Conservation (phyloP, 352 stramenopile genomes). For the Phytopythium cucurbitacearum region DNA sequence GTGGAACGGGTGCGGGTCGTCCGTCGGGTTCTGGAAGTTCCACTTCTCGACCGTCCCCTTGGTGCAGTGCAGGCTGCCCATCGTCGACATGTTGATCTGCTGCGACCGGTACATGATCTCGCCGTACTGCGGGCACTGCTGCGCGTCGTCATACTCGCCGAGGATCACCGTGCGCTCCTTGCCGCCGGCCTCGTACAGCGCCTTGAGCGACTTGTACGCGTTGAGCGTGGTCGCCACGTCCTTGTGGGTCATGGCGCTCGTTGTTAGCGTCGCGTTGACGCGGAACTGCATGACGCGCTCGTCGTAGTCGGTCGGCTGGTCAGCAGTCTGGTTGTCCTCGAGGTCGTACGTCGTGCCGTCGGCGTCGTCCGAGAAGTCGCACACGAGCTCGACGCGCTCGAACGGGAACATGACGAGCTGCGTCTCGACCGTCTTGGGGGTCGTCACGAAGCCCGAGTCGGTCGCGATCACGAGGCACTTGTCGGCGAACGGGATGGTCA, state of each 20-base stretch:
- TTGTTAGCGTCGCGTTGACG: slow-evolving; percentile 30
- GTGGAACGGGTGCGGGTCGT: slow-evolving; percentile 73
- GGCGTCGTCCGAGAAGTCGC: slow-evolving; percentile 36
- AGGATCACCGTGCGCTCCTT: slow-evolving; percentile 54
- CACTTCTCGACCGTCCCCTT: slow-evolving; percentile 75
- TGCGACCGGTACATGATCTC: slow-evolving; percentile 52
- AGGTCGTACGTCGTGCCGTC: slow-evolving; percentile 50
- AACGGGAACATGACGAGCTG: slow-evolving; percentile 35
- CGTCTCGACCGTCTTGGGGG: slow-evolving; percentile 10
- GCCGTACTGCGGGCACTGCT: slow-evolving; percentile 28
- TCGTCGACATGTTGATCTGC: slow-evolving; percentile 47
- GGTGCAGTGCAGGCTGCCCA: slow-evolving; percentile 47
- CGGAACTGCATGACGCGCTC: slow-evolving; percentile 40
- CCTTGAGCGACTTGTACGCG: slow-evolving; percentile 50
- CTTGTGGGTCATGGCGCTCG: slow-evolving; percentile 19
- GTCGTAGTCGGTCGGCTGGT: slow-evolving; percentile 42
- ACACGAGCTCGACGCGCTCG: slow-evolving; percentile 54
- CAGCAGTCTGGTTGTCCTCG: slow-evolving; percentile 33
- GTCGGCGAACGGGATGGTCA: slow-evolving; percentile 57
- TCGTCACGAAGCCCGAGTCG: slow-evolving; percentile 61
- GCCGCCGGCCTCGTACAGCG: slow-evolving; percentile 40
- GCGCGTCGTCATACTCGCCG: slow-evolving; percentile 46
- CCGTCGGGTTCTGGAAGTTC: slow-evolving; percentile 75
- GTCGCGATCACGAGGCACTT: slow-evolving; percentile 59
- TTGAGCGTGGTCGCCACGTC: slow-evolving; percentile 30